Evolutionary conservation across 2,329 filamentous ascomycete genomes (phyloP).

Genomic region (Xylariaceae sp.): DNA sequence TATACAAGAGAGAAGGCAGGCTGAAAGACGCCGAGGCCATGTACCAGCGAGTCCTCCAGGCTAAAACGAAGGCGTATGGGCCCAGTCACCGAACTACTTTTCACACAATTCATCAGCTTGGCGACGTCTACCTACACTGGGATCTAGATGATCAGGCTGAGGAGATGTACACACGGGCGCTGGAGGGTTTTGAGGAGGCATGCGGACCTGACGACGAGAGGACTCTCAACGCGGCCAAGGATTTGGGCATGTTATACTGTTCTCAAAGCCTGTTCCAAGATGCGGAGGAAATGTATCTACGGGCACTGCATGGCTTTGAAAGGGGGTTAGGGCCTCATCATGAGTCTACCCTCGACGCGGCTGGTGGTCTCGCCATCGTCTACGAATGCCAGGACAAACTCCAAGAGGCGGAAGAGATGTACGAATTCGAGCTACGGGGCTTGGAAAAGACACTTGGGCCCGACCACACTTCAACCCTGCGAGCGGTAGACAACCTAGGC

Average conservation of each 20-base stretch:
- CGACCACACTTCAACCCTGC: not conserved
- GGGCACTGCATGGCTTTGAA: slow-evolving; percentile 26
- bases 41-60: slow-evolving; percentile 28
- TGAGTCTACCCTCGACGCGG: not conserved
- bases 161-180: not conserved
- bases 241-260: not conserved
- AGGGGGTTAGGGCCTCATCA: not conserved
- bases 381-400: slow-evolving; percentile 17
- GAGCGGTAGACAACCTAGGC: not conserved
- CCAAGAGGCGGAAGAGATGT: slow-evolving; percentile 29
- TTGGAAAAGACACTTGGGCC: not conserved
- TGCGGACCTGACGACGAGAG: not conserved
- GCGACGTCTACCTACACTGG: not conserved
- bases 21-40: slow-evolving; percentile 28
- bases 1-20: slow-evolving; percentile 17
- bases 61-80: slow-evolving; percentile 3
- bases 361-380: not conserved
- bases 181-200: not conserved
- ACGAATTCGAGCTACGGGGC: slow-evolving; percentile 28
- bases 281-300: not conserved
- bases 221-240: not conserved
- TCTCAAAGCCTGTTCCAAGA: not conserved
- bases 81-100: slow-evolving; percentile 1
- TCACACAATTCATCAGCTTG: not conserved
- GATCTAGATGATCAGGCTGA: not conserved